These are phyloP conservation scores for Chlamydomonas reinhardtii DNA, from an alignment of 163 green algal genomes.

Conservation along the genomic window DNA sequence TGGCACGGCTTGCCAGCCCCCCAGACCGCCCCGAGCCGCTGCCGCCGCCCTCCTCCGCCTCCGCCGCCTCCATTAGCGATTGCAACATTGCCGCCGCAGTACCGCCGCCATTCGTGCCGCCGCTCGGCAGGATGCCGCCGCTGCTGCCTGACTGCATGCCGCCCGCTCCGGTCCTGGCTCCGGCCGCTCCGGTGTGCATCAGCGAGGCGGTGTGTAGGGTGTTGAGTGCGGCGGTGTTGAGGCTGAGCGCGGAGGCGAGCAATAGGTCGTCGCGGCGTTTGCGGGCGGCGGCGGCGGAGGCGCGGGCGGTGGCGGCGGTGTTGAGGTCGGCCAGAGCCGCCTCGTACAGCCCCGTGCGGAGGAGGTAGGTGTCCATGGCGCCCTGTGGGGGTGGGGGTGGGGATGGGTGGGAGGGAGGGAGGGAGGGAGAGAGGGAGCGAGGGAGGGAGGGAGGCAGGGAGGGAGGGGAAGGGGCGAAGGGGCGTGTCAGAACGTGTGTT, in stretches of 20 bases:
- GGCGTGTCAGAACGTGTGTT: too few species aligned
- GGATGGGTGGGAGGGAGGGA: background rate
- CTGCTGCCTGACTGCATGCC: too few species aligned
- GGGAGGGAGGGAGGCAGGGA: background rate
- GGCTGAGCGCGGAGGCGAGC: background rate
- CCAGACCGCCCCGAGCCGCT: background rate
- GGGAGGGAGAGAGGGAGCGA: too few species aligned
- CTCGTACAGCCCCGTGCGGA: slow-evolving; percentile 21
- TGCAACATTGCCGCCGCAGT: too few species aligned
- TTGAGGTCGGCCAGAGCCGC: background rate
- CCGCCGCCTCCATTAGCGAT: too few species aligned
- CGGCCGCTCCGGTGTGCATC: too few species aligned
- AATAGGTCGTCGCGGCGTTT: background rate
- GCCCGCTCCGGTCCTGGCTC: too few species aligned
- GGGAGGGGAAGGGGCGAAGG: too few species aligned
- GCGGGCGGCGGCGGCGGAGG: background rate
- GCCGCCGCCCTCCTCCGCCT: background rate
- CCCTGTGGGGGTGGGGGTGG: background rate
- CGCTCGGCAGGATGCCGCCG: too few species aligned
- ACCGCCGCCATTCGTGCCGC: too few species aligned
- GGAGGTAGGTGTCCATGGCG: slow-evolving; percentile 42
- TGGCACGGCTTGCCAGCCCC: too few species aligned
- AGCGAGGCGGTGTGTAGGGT: background rate
- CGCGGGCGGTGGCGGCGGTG: background rate
- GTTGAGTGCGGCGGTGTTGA: background rate